These are phyloP conservation scores for Mycena maculata DNA, from an alignment of 768 basidiomycete genomes.

Conservation along the genomic window DNA sequence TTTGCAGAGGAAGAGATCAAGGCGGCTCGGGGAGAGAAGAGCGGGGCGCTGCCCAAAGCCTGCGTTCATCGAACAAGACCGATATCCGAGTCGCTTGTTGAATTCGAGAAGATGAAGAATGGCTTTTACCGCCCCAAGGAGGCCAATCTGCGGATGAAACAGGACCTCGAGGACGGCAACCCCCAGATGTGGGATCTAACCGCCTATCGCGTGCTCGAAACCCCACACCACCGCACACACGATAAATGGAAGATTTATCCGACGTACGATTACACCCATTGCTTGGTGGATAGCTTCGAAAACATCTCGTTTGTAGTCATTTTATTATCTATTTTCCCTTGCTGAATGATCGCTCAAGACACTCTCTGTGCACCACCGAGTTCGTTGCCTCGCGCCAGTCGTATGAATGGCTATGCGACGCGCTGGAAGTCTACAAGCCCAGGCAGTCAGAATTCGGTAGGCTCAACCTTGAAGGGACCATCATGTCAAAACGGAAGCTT, in stretches of 20 bases:
- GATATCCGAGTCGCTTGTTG: constrained; percentile 84
- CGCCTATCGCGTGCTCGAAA: constrained; percentile 92
- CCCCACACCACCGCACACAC: constrained; percentile 92
- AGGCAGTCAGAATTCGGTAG: constrained; percentile 97
- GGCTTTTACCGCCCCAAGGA: constrained; percentile 93
- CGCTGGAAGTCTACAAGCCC: constrained; percentile 96
- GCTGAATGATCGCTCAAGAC: constrained; percentile 60
- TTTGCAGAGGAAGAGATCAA: constrained; percentile 90
- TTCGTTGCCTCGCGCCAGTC: constrained; percentile 96
- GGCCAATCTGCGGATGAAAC: constrained; percentile 96
- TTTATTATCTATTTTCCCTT: not conserved
- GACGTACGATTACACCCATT: constrained; percentile 99
- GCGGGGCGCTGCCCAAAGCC: constrained; percentile 76
- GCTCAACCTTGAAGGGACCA: constrained; percentile 91
- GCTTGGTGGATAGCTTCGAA: constrained; percentile 97
- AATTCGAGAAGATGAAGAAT: constrained; percentile 93
- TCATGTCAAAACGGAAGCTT: constrained; percentile 98
- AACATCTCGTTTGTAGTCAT: constrained; percentile 89
- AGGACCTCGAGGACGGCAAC: constrained; percentile 91
- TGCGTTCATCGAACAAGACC: constrained; percentile 91
- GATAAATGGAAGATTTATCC: constrained; percentile 98
- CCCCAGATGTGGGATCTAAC: constrained; percentile 99
- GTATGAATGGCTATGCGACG: constrained; percentile 99
- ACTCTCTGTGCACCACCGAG: constrained; percentile 96
- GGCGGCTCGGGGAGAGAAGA: constrained; percentile 86